Percentiles rank a stretch among this genome's conserved stretches.
Conservation (phyloP, 2,329 filamentous ascomycete genomes). For the Ophiostoma australiae region DNA sequence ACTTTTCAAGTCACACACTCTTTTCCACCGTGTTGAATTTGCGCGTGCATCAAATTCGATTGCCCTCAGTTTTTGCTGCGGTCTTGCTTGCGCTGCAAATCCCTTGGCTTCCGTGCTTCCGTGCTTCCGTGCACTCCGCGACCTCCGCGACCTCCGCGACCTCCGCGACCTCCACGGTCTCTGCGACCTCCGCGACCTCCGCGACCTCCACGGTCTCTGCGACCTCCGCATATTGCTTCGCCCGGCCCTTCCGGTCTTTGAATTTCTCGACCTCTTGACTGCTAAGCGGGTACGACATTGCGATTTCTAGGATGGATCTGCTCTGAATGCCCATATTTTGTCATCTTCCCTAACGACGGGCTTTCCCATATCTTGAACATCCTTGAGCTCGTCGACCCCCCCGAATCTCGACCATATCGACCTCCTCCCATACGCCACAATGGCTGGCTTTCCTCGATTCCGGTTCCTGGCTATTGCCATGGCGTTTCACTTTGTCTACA, state of each 20-base stretch:
- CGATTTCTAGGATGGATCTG: conserved; percentile 1
- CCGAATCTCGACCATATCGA: background rate
- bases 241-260: background rate
- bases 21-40: background rate
- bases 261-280: background rate
- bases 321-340: background rate
- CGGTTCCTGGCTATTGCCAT: conserved; percentile 85
- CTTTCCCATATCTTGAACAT: background rate
- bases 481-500: conserved; percentile 88
- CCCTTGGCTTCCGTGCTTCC: background rate
- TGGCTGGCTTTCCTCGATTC: conserved; percentile 60
- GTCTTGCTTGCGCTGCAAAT: background rate
- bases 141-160: background rate
- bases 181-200: background rate
- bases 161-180: background rate
- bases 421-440: conserved; percentile 31
- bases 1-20: background rate
- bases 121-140: background rate
- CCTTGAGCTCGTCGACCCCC: background rate
- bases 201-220: background rate
- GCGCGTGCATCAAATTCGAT: background rate
- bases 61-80: background rate
- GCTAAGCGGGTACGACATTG: background rate
- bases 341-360: background rate
- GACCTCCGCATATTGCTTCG: no score